A percentile compares a stretch with the other conserved stretches of the same genome.
Evolutionary conservation across 2,329 filamentous ascomycete species (phyloP).

Genomic region (Waltergamsia citrina): DNA sequence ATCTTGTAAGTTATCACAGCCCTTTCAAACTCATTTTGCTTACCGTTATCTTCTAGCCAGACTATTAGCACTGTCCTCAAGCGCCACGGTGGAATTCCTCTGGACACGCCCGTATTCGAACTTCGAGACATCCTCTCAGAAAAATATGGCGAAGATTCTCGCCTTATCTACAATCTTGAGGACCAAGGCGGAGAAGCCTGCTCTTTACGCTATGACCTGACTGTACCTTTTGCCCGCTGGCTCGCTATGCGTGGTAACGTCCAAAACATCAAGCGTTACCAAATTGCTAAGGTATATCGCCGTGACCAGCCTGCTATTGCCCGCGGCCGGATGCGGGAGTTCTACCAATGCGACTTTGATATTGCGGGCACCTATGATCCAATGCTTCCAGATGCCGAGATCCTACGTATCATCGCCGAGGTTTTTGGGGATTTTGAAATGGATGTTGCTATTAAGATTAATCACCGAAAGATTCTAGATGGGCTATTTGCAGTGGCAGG

Average conservation of each 20-base stretch:
- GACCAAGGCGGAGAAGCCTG: slow-evolving; percentile 72
- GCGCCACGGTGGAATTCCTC: slow-evolving; percentile 68
- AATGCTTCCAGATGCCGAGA: slow-evolving; percentile 88
- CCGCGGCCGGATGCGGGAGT: slow-evolving; percentile 77
- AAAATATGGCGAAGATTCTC: slow-evolving; percentile 88
- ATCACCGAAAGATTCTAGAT: slow-evolving; percentile 89
- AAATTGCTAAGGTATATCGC: slow-evolving; percentile 76
- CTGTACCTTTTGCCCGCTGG: slow-evolving; percentile 81
- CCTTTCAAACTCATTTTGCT: background rate
- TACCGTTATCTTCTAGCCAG: slow-evolving; percentile 9
- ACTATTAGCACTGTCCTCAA: slow-evolving; percentile 73
- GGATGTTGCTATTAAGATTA: slow-evolving; percentile 83
- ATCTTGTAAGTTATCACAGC: slow-evolving; percentile 46
- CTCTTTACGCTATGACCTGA: slow-evolving; percentile 77
- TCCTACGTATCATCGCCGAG: slow-evolving; percentile 74
- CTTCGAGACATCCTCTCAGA: slow-evolving; percentile 77
- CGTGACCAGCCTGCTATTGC: slow-evolving; percentile 38
- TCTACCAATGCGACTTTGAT: slow-evolving; percentile 96
- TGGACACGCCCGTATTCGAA: slow-evolving; percentile 80
- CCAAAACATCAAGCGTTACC: slow-evolving; percentile 83
- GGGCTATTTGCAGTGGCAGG: slow-evolving; percentile 87
- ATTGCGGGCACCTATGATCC: slow-evolving; percentile 81
- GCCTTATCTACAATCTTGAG: slow-evolving; percentile 81
- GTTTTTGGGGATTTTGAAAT: slow-evolving; percentile 75
- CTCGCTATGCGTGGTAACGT: slow-evolving; percentile 42